Evolutionary conservation across 257 asterid species (phyloP).

Genomic region (Jaltomata sinuosa): DNA sequence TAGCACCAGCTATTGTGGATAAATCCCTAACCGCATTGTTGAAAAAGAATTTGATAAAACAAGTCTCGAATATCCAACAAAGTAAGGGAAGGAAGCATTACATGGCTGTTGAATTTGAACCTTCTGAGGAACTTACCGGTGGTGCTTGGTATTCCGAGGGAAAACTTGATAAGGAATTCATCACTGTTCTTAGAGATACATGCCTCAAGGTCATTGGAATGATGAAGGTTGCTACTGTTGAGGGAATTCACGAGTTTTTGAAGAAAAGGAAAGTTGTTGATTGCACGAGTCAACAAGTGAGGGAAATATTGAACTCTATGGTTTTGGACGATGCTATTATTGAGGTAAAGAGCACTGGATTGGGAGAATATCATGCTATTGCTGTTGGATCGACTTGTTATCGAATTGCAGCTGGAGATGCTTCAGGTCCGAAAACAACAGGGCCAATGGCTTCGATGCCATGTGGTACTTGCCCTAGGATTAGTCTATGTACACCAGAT

Average conservation of each 20-base stretch:
- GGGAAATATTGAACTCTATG: conserved; percentile 38
- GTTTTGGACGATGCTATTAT: conserved; percentile 43
- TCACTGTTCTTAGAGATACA: conserved; percentile 6
- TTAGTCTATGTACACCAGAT: conserved; percentile 41
- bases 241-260: conserved; percentile 24
- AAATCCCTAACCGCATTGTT: conserved; percentile 31
- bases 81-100: conserved; percentile 30
- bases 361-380: conserved; percentile 45
- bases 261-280: conserved; percentile 7
- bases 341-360: conserved; percentile 76
- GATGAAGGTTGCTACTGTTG: conserved; percentile 36
- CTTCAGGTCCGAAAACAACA: conserved; percentile 8
- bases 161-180: conserved; percentile 33
- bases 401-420: conserved; percentile 22
- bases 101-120: conserved; percentile 54
- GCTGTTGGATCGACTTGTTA: conserved; percentile 50
- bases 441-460: conserved; percentile 66
- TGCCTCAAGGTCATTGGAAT: conserved; percentile 15
- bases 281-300: conserved; percentile 26
- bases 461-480: conserved; percentile 65
- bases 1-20: conserved; percentile 12
- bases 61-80: conserved; percentile 35
- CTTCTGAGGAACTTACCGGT: conserved; percentile 58
- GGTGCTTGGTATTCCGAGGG: conserved; percentile 56
- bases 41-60: conserved; percentile 30